Conservation (phyloP, 495 filamentous ascomycete genomes). For the Acidiella bohemica region DNA sequence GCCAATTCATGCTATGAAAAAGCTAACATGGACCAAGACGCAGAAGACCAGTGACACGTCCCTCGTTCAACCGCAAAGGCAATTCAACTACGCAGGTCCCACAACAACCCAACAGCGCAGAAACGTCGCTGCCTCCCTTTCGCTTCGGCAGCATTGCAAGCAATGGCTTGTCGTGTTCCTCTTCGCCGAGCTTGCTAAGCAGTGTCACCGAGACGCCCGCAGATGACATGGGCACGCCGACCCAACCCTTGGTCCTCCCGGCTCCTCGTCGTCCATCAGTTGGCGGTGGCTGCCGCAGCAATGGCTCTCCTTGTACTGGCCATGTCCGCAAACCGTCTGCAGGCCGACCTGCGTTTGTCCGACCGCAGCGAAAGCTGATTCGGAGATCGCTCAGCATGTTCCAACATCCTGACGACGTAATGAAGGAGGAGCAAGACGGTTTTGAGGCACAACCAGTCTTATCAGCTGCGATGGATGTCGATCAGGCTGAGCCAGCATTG, state of each 20-base stretch:
- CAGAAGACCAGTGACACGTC: conserved; percentile 43
- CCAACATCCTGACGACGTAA: conserved; percentile 75
- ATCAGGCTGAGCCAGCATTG: conserved; percentile 46
- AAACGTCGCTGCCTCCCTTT: conserved; percentile 58
- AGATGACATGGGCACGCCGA: conserved; percentile 44
- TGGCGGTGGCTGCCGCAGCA: conserved; percentile 40
- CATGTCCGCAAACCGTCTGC: conserved; percentile 59
- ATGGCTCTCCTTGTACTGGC: conserved; percentile 56
- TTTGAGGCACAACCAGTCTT: conserved; percentile 38
- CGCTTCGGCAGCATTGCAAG: conserved; percentile 50
- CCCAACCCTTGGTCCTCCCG: conserved; percentile 31
- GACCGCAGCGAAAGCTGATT: conserved; percentile 74
- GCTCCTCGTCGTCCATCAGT: conserved; percentile 47
- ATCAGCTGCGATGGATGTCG: conserved; percentile 64
- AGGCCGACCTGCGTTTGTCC: conserved; percentile 27
- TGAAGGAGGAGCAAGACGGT: conserved; percentile 53
- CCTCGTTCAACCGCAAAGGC: conserved; percentile 49
- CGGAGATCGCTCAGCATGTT: conserved; percentile 95
- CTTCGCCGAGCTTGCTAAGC: conserved; percentile 52
- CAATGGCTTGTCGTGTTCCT: conserved; percentile 17
- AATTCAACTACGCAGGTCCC: conserved; percentile 40
- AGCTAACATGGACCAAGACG: too few relatives aligned
- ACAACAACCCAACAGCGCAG: conserved; percentile 34
- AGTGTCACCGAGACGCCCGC: conserved; percentile 70
- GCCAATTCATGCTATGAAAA: too few relatives aligned